These are phyloP conservation scores for Fusarium multiceps DNA, from an alignment of 2,329 filamentous ascomycete genomes.

Conservation along the genomic window DNA sequence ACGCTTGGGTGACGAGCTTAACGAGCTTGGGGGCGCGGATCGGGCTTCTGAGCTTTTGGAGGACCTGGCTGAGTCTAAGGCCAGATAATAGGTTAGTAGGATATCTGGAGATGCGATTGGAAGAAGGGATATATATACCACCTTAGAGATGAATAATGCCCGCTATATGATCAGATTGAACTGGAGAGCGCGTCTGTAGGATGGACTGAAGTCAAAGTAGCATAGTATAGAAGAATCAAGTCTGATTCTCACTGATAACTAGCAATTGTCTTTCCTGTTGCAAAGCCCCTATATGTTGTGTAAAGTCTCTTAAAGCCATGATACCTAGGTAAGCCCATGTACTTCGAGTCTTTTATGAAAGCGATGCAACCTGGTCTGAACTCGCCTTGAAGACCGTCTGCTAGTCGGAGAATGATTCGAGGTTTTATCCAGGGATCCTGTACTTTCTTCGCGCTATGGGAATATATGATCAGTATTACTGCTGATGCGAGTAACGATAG, in stretches of 20 bases:
- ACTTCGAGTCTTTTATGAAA: not conserved
- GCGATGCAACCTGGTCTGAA: too few relatives aligned
- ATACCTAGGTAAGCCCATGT: not conserved
- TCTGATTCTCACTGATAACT: not conserved
- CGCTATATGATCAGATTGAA: not conserved
- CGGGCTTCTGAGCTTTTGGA: slow-evolving; percentile 46
- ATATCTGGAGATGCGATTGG: not conserved
- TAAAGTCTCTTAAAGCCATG: not conserved
- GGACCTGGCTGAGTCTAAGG: slow-evolving; percentile 36
- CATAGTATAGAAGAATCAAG: not conserved
- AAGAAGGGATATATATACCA: not conserved
- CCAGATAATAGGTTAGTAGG: not conserved
- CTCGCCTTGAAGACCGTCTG: not conserved
- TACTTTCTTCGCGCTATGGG: not conserved
- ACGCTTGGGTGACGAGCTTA: slow-evolving; percentile 44
- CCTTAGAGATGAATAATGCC: not conserved
- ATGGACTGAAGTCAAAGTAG: too few relatives aligned
- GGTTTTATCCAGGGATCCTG: not conserved
- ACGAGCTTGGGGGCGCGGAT: slow-evolving; percentile 44
- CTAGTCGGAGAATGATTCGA: not conserved
- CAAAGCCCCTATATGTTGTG: not conserved
- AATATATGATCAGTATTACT: not conserved
- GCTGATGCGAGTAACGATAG: not conserved
- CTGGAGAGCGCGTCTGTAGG: not conserved
- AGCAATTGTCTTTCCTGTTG: not conserved